These are phyloP conservation scores for Epicoccum sorghinum DNA, from an alignment of 2,329 filamentous ascomycete genomes.

Conservation along the genomic window DNA sequence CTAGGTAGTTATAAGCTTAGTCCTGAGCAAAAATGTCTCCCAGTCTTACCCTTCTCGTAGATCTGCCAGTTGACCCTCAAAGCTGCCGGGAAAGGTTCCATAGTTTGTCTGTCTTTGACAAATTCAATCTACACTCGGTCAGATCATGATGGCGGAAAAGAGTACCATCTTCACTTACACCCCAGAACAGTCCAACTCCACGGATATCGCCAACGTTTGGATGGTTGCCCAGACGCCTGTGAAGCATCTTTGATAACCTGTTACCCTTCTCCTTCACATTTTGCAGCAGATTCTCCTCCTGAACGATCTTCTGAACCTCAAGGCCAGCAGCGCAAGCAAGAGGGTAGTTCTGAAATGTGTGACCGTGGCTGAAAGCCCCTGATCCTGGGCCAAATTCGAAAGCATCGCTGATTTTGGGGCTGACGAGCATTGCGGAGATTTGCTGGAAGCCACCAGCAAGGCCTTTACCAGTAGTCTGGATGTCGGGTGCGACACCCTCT, in stretches of 20 bases:
- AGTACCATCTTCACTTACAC: constrained; percentile 48
- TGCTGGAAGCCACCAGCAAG: constrained; percentile 68
- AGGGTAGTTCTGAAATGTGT: constrained; percentile 69
- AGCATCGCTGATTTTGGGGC: constrained; percentile 57
- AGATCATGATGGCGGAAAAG: neutral
- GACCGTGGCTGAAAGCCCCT: constrained; percentile 63
- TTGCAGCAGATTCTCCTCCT: constrained; percentile 61
- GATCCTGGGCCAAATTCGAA: constrained; percentile 49
- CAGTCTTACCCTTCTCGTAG: constrained; percentile 55
- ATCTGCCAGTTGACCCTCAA: constrained; percentile 56
- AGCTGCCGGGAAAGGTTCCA: constrained; percentile 59
- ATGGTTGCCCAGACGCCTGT: constrained; percentile 51
- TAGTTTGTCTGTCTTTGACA: constrained; percentile 60
- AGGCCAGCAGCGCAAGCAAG: constrained; percentile 66
- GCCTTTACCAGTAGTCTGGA: constrained; percentile 71
- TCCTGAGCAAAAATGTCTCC: too few species aligned
- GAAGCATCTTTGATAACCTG: constrained; percentile 54
- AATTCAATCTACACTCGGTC: constrained; percentile 59
- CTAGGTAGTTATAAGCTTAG: constrained; percentile 11
- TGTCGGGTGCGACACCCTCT: constrained; percentile 64
- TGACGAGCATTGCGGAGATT: constrained; percentile 65
- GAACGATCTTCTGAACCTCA: constrained; percentile 66
- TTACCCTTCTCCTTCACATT: constrained; percentile 64
- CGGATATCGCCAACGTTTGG: constrained; percentile 65
- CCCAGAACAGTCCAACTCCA: constrained; percentile 65